Conservation (phyloP, 768 basidiomycete genomes). For the Floccularia luteovirens region DNA sequence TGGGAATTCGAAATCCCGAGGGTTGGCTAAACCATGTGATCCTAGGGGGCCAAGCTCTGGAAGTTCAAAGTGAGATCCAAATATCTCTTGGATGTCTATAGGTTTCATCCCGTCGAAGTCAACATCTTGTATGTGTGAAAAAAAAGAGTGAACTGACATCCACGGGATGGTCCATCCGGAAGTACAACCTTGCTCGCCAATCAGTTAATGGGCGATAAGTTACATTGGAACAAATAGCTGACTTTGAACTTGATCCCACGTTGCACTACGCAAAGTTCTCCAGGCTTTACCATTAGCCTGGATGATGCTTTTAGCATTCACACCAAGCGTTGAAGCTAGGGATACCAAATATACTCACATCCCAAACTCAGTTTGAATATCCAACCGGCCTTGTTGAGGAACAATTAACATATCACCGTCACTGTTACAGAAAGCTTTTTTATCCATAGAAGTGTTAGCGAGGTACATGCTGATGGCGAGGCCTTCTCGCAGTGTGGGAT, state of each 20-base stretch:
- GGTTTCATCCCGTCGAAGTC: too few species aligned
- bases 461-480: conserved; percentile 58
- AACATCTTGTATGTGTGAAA: too few species aligned
- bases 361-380: conserved; percentile 65
- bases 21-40: conserved; percentile 57
- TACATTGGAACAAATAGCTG: conserved; percentile 3
- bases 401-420: conserved; percentile 65
- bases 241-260: conserved; percentile 66
- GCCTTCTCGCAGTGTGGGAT: conserved; percentile 54
- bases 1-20: conserved; percentile 57
- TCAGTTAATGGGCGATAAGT: neutral
- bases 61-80: conserved; percentile 52
- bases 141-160: conserved; percentile 32
- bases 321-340: too few species aligned
- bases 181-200: conserved; percentile 35
- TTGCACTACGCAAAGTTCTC: conserved; percentile 59
- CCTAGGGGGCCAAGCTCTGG: conserved; percentile 64
- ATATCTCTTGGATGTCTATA: conserved; percentile 57
- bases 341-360: conserved; percentile 47
- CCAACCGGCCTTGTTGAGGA: conserved; percentile 56
- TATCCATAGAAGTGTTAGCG: conserved; percentile 53
- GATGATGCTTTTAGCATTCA: too few species aligned
- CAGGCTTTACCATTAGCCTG: conserved; percentile 56
- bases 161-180: conserved; percentile 54
- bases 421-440: conserved; percentile 51